A percentile compares a stretch with the other conserved stretches of the same genome.
Conservation (phyloP, 2,329 filamentous ascomycete species). For the Fusarium sp. region DNA sequence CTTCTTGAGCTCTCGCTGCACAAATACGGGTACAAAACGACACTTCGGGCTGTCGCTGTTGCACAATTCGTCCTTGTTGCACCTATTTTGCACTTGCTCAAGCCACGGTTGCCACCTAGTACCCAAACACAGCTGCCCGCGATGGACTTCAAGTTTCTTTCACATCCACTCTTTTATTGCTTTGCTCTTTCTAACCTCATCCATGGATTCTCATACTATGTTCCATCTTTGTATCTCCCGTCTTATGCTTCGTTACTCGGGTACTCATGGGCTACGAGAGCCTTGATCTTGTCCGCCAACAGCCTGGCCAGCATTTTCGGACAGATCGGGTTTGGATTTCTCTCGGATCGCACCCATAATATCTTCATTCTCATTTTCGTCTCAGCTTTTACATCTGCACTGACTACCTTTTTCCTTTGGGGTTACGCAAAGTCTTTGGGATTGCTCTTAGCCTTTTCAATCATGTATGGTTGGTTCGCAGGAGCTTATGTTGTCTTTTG, state of each 20-base stretch:
- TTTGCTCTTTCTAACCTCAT: not conserved
- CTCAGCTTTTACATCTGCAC: not conserved
- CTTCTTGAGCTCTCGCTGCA: not conserved
- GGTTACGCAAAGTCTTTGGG: not conserved
- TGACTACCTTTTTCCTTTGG: not conserved
- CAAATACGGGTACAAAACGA: not conserved
- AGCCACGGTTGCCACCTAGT: not conserved
- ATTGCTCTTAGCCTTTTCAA: not conserved
- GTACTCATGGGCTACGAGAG: not conserved
- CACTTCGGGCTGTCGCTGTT: not conserved
- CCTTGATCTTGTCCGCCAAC: not conserved
- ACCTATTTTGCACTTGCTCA: not conserved
- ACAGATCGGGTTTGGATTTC: not conserved
- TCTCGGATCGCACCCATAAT: not conserved
- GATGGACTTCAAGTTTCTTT: not conserved
- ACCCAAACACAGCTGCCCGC: not conserved
- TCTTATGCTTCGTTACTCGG: not conserved
- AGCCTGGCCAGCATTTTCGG: not conserved
- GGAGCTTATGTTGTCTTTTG: not conserved
- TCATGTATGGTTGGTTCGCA: not conserved
- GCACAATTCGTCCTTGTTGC: not conserved
- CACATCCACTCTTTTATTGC: not conserved
- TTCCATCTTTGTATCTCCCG: not conserved
- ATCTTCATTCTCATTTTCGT: not conserved
- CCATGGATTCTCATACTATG: not conserved